These are phyloP conservation scores for Gloeostereum incarnatum DNA, from an alignment of 768 basidiomycete genomes.

Conservation along the genomic window DNA sequence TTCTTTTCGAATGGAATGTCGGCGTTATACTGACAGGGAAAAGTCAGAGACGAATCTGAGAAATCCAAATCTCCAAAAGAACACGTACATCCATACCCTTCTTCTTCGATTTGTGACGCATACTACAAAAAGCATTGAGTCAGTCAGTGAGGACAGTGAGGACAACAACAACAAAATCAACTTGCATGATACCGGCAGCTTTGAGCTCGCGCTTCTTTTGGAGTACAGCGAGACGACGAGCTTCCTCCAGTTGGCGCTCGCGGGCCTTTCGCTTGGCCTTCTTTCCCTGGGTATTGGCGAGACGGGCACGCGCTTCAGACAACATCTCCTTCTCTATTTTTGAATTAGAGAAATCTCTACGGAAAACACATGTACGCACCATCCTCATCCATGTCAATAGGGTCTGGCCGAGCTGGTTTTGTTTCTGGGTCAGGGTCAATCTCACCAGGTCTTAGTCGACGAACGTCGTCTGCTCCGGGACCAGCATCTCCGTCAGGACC, in stretches of 20 bases:
- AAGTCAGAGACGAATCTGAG: constrained; percentile 5
- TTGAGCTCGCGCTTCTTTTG: constrained; percentile 98
- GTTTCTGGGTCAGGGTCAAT: constrained; percentile 99
- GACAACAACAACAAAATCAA: constrained; percentile 10
- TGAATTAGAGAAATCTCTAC: constrained; percentile 1
- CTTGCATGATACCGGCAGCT: constrained; percentile 93
- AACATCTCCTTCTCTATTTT: constrained; percentile 97
- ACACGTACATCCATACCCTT: constrained; percentile 86
- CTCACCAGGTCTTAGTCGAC: constrained; percentile 86
- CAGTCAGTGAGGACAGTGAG: constrained; percentile 2
- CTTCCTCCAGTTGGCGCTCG: constrained; percentile 95
- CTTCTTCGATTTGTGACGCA: constrained; percentile 90
- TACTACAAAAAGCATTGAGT: constrained; percentile 30
- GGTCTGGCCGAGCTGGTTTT: constrained; percentile 95
- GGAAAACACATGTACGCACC: constrained; percentile 34
- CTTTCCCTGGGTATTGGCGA: constrained; percentile 99
- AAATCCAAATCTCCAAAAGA: constrained; percentile 1
- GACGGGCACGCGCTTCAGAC: constrained; percentile 93
- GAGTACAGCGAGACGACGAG: constrained; percentile 83
- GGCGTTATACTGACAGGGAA: constrained; percentile 70
- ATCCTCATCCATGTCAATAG: constrained; percentile 99
- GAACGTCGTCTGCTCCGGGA: constrained; percentile 88
- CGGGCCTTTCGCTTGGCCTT: constrained; percentile 99
- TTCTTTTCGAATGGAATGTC: constrained; percentile 99
- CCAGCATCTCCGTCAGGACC: constrained; percentile 76